Evolutionary conservation across 1,284 basidiomycete species (phyloP).

Genomic region (Lignosus rhinocerotis): DNA sequence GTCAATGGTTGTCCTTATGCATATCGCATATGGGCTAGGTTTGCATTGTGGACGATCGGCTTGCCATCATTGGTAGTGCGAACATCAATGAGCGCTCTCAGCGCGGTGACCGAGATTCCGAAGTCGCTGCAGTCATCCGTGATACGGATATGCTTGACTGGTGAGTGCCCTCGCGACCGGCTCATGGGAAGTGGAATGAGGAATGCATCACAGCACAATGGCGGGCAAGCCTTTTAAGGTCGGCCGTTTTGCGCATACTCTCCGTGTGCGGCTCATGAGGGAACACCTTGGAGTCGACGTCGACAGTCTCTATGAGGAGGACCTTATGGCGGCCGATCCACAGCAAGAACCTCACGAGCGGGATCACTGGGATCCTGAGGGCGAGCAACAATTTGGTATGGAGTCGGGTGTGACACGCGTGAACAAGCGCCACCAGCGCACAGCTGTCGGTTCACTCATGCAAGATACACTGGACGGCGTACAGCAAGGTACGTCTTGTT

Average conservation of each 20-base stretch:
- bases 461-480: conserved; percentile 42
- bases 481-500: conserved; percentile 49
- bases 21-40: conserved; percentile 37
- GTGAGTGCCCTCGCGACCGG: conserved; percentile 40
- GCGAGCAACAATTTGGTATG: conserved; percentile 61
- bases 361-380: conserved; percentile 78
- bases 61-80: conserved; percentile 98
- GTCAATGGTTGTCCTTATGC: background rate
- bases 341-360: conserved; percentile 53
- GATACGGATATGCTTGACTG: conserved; percentile 97
- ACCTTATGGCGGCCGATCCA: conserved; percentile 61
- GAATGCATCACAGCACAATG: conserved; percentile 69
- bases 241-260: conserved; percentile 93
- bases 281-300: conserved; percentile 97
- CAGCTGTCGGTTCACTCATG: conserved; percentile 37
- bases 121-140: conserved; percentile 88
- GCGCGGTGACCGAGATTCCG: conserved; percentile 95
- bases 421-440: conserved; percentile 37
- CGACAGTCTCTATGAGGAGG: conserved; percentile 83
- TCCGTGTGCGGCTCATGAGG: conserved; percentile 93
- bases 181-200: conserved; percentile 7
- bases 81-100: conserved; percentile 99
- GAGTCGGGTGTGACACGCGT: conserved; percentile 39
- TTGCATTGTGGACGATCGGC: conserved; percentile 94
- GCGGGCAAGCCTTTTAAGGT: conserved; percentile 94